These are phyloP conservation scores for Pichia paraexigua DNA, from an alignment of 805 yeast species.

Conservation along the genomic window DNA sequence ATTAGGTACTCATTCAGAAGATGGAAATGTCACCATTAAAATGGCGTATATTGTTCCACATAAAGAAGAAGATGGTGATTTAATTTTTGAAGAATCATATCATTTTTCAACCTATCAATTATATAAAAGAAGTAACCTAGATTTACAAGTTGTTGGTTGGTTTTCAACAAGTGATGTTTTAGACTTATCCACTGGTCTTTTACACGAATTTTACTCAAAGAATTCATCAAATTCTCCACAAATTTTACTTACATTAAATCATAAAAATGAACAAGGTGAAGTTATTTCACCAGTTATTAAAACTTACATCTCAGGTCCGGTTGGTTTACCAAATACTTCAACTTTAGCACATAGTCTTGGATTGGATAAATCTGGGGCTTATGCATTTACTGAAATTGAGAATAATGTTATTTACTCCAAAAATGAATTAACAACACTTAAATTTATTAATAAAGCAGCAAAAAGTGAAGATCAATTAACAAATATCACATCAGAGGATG, in stretches of 20 bases:
- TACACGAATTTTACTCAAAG: slow-evolving; percentile 72
- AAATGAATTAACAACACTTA: slow-evolving; percentile 54
- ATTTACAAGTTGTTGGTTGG: slow-evolving; percentile 79
- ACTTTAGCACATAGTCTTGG: slow-evolving; percentile 29
- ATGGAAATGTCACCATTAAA: slow-evolving; percentile 65
- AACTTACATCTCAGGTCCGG: slow-evolving; percentile 71
- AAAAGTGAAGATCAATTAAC: slow-evolving; percentile 26
- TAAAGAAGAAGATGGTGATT: slow-evolving; percentile 63
- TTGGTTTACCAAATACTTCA: slow-evolving; percentile 45
- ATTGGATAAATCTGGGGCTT: slow-evolving; percentile 36
- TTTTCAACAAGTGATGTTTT: slow-evolving; percentile 53
- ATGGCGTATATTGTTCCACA: slow-evolving; percentile 80
- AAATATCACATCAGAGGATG: slow-evolving; percentile 31
- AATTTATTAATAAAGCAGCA: slow-evolving; percentile 35
- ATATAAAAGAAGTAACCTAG: slow-evolving; percentile 71
- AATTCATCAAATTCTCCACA: slow-evolving; percentile 80
- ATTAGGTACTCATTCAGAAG: slow-evolving; percentile 75
- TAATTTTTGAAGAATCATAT: slow-evolving; percentile 68
- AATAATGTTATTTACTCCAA: slow-evolving; percentile 49
- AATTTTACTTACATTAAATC: slow-evolving; percentile 66
- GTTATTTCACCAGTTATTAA: slow-evolving; percentile 46
- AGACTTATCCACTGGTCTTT: slow-evolving; percentile 65
- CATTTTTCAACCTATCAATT: slow-evolving; percentile 64
- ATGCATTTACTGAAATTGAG: slow-evolving; percentile 71
- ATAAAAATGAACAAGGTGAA: slow-evolving; percentile 41